These are phyloP conservation scores for Aspergillus ruber DNA, from an alignment of 2,329 filamentous ascomycete genomes.

Conservation along the genomic window DNA sequence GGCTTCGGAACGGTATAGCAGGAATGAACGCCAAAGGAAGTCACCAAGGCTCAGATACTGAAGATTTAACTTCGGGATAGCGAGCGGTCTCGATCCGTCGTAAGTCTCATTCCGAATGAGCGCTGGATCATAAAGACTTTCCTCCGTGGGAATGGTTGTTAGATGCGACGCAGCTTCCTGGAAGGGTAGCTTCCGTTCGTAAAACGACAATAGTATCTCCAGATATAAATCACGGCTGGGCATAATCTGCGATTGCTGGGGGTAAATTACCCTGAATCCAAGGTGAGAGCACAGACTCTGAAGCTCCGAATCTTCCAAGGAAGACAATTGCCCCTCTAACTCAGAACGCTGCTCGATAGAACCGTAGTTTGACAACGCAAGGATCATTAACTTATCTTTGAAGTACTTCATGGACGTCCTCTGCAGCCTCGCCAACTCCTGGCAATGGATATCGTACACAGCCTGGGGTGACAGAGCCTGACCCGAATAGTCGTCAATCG, in stretches of 20 bases:
- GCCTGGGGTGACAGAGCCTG: slow-evolving; percentile 65
- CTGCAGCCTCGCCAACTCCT: slow-evolving; percentile 70
- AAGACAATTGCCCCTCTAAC: slow-evolving; percentile 66
- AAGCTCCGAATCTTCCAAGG: slow-evolving; percentile 69
- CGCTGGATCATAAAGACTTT: slow-evolving; percentile 67
- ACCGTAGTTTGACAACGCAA: slow-evolving; percentile 87
- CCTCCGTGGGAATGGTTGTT: slow-evolving; percentile 76
- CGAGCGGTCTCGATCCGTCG: slow-evolving; percentile 77
- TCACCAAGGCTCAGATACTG: slow-evolving; percentile 94
- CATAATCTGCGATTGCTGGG: slow-evolving; percentile 62
- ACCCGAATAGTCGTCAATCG: slow-evolving; percentile 85
- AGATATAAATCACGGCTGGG: slow-evolving; percentile 44
- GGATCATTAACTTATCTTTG: slow-evolving; percentile 80
- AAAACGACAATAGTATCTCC: slow-evolving; percentile 67
- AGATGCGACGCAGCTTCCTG: slow-evolving; percentile 69
- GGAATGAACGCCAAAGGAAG: slow-evolving; percentile 91
- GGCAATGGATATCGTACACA: slow-evolving; percentile 74
- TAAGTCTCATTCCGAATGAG: slow-evolving; percentile 79
- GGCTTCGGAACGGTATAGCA: slow-evolving; percentile 81
- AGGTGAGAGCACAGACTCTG: slow-evolving; percentile 61
- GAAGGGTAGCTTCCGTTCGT: slow-evolving; percentile 74
- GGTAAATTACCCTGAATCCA: slow-evolving; percentile 76
- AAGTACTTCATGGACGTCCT: slow-evolving; percentile 72
- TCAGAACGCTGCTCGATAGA: slow-evolving; percentile 76
- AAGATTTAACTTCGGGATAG: slow-evolving; percentile 88